Evolutionary conservation across 345 rosid species (phyloP).

Genomic region (Toxicodendron radicans): DNA sequence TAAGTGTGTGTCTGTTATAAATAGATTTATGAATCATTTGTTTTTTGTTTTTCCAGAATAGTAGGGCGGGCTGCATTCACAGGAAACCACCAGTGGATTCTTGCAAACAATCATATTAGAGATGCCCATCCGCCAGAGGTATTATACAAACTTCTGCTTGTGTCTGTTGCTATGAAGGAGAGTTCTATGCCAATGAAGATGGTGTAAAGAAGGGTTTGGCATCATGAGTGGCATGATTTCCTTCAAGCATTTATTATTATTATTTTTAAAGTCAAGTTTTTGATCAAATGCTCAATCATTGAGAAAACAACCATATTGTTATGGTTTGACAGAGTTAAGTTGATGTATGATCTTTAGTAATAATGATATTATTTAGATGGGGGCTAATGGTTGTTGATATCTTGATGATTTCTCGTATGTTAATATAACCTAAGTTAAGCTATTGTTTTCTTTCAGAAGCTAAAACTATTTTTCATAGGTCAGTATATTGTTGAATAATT

Average conservation of each 20-base stretch:
- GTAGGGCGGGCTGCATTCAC: constrained; percentile 92
- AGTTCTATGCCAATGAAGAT: background rate
- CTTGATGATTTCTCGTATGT: background rate
- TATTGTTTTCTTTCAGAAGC: background rate
- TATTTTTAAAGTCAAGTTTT: background rate
- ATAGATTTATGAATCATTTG: constrained; percentile 11
- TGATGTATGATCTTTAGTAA: background rate
- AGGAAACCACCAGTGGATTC: constrained; percentile 84
- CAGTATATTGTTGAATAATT: background rate
- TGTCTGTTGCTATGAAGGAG: background rate
- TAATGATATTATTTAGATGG: background rate
- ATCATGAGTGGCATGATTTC: background rate
- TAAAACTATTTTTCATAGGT: background rate
- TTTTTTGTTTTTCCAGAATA: constrained; percentile 46
- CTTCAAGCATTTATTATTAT: background rate
- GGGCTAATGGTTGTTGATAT: background rate
- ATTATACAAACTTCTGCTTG: constrained; percentile 8
- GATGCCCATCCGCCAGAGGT: constrained; percentile 79
- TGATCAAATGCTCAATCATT: background rate
- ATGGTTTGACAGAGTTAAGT: background rate
- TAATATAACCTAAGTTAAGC: background rate
- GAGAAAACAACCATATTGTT: background rate
- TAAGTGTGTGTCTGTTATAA: background rate
- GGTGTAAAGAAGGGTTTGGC: background rate
- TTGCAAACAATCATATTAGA: constrained; percentile 50